phyloP scores from a whole-genome alignment of 192 early-diverging fungal genomes.

The Podila clonocystis region DNA sequence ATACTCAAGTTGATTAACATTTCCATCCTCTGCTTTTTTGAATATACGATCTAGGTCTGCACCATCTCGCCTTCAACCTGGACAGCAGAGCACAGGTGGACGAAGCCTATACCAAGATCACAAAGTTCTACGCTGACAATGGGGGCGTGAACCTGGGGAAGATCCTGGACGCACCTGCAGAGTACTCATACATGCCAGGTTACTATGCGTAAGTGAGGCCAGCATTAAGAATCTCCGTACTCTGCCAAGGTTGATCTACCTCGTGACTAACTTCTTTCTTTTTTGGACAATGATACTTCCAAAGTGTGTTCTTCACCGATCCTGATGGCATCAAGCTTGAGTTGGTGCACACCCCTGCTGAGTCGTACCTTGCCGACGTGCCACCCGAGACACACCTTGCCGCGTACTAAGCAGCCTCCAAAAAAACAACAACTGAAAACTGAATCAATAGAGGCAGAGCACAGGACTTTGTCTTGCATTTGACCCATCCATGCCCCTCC shows the following conservation, averaged over 20 bases:
- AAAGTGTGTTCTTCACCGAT: slow-evolving; percentile 8
- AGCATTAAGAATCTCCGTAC: too few relatives aligned
- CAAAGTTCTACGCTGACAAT: background rate
- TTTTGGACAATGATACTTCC: background rate
- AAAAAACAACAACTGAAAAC: background rate
- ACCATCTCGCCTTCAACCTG: slow-evolving; percentile 11
- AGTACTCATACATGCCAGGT: slow-evolving; percentile 8
- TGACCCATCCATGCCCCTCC: background rate
- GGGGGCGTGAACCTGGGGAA: background rate
- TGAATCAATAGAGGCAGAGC: background rate
- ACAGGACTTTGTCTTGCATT: too few relatives aligned
- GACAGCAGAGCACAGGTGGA: slow-evolving; percentile 10
- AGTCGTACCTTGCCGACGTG: background rate
- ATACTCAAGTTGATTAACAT: too few relatives aligned
- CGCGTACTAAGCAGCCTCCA: background rate
- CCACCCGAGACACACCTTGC: background rate
- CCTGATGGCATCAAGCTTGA: slow-evolving; percentile 11
- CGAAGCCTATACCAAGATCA: background rate
- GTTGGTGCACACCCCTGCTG: background rate
- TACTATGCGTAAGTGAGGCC: slow-evolving; percentile 15
- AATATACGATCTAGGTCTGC: background rate
- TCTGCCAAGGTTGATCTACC: too few relatives aligned
- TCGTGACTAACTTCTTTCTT: background rate
- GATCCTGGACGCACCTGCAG: slow-evolving; percentile 10
- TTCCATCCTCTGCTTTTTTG: too few relatives aligned